These are phyloP conservation scores for rapeseed (Brassica napus) DNA, from an alignment of 345 rosid species.

Conservation along the genomic window DNA sequence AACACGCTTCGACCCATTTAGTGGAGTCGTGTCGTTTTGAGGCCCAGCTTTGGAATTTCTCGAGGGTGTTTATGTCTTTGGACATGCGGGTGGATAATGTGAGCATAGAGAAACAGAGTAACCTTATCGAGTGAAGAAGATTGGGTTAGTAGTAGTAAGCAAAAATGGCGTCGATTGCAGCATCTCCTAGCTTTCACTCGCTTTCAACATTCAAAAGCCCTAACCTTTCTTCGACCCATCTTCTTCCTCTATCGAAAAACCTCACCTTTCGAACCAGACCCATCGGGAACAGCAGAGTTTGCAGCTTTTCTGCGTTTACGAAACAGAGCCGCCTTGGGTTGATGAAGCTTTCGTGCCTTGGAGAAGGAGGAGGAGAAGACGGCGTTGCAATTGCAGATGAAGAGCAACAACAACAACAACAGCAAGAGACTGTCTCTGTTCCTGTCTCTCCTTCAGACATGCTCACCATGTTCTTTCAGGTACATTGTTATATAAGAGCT, in stretches of 20 bases:
- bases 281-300: slow-evolving; percentile 8
- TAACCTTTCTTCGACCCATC: slow-evolving; percentile 35
- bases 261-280: slow-evolving; percentile 40
- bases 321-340: slow-evolving; percentile 27
- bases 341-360: slow-evolving; percentile 50
- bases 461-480: slow-evolving; percentile 88
- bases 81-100: not conserved
- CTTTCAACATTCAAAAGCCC: slow-evolving; percentile 24
- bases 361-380: slow-evolving; percentile 48
- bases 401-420: slow-evolving; percentile 37
- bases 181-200: slow-evolving; percentile 41
- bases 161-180: slow-evolving; percentile 52
- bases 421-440: slow-evolving; percentile 62
- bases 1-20: too few species aligned
- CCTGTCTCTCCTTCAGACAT: slow-evolving; percentile 90
- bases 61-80: not conserved
- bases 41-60: too few species aligned
- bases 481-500: slow-evolving; percentile 17
- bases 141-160: not conserved
- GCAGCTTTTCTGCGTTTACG: slow-evolving; percentile 37
- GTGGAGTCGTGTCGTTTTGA: too few species aligned
- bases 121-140: slow-evolving; percentile 32
- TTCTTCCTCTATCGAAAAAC: slow-evolving; percentile 23
- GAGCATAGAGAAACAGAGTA: not conserved
- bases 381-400: slow-evolving; percentile 44